Evolutionary conservation across 345 rosid species (phyloP).

Genomic region (Bruguiera sexangula): DNA sequence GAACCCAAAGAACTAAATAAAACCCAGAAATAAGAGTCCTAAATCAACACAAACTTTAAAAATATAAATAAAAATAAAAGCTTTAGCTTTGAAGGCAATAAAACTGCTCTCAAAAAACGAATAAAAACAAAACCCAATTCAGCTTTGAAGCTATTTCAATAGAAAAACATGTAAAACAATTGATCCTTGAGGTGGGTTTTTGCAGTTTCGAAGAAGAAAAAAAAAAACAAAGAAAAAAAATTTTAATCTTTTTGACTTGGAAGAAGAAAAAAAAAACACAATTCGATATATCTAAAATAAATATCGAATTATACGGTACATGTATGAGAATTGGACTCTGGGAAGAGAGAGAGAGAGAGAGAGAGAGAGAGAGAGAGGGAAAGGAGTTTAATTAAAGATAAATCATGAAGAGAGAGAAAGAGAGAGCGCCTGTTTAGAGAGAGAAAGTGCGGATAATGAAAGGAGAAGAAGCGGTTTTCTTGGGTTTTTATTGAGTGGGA

Average conservation of each 20-base stretch:
- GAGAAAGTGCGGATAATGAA: constrained; percentile 9
- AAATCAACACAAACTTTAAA: not conserved
- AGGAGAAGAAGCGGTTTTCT: not conserved
- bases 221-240: not conserved
- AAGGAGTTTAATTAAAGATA: not conserved
- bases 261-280: not conserved
- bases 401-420: not conserved
- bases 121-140: not conserved
- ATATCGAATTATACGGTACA: constrained; percentile 13
- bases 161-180: not conserved
- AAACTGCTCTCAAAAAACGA: not conserved
- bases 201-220: not conserved
- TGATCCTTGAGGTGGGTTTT: not conserved
- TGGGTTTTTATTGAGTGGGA: not conserved
- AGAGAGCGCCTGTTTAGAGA: not conserved
- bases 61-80: constrained; percentile 9
- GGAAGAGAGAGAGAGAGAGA: constrained; percentile 4
- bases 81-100: not conserved
- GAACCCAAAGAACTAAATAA: constrained; percentile 2
- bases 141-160: not conserved
- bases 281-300: not conserved
- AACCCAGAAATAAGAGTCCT: constrained; percentile 7
- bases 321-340: not conserved
- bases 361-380: not conserved
- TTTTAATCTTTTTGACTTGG: not conserved